Base-by-base conservation (phyloP, 371 early-diverging fungal species). In the Sporodiniella umbellata region DNA sequence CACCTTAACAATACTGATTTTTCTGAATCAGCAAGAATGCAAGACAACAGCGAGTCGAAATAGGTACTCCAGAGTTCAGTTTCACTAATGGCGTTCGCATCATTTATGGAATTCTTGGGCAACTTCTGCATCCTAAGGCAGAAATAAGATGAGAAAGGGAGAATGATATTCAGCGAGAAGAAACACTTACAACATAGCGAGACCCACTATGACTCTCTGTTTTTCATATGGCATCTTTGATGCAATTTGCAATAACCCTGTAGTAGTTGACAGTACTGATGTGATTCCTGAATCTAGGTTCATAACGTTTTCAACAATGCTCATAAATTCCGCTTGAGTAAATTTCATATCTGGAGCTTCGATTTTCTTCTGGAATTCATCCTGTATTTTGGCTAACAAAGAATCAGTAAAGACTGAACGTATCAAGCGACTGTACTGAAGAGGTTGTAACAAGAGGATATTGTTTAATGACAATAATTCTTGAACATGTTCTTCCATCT, bases 11-110 rank as follows among this genome's bases (percentile, higher is more conserved):
- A 61, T 42, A 61, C 56, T 23, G 51, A 51, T 47, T 44, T 56
- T 33, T 51, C 61, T 19, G 59, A 55, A 52, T 66, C 53, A 53
- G 46, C 37, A 44, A 60, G 17, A 26, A 60, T 33, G 37, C 59
- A 56, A 28, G 57, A 59, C 42, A 64, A 43, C 25, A 64, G 25
- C 10, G 65, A 60, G 48, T 65, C 65, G 43, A 51, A 59, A 44
- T 54, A 65, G 22, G 56, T 66, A 50, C 42, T 61, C 60, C 61
- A 61, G 33, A 61, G 54, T 47, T 55, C 56, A 35, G 39, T 60
- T 61, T 66, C 58, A 46, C 44, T 60, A 47, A 61, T 61, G 43
- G 45, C 28, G 49, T 10, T 52, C 33, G 48, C 33, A 51, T 45
- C 46, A 45, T 28, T 53, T 45, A 45, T 45, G 52, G 52, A 37